Conservation (phyloP, 2,329 filamentous ascomycete genomes). For the Lasiodiplodia citricola region DNA sequence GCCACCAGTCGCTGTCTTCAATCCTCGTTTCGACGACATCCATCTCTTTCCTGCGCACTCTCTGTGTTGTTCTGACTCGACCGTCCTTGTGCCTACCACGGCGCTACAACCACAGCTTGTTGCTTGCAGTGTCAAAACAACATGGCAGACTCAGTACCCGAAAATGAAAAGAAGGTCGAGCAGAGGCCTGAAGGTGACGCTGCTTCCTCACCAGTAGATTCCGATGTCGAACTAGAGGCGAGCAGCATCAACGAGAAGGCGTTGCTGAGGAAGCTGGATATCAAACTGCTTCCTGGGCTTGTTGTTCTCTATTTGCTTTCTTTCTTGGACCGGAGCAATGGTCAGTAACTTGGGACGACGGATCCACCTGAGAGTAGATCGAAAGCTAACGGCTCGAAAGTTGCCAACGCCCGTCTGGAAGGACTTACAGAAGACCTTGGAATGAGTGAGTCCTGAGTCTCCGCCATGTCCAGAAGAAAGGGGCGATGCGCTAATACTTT, state of each 20-base stretch:
- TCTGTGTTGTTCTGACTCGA: background rate
- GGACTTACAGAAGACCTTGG: conserved; percentile 39
- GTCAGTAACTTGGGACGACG: conserved; percentile 28
- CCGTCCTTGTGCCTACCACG: background rate
- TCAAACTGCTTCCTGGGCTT: conserved; percentile 50
- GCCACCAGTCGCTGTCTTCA: too few relatives aligned
- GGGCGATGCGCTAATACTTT: conserved; percentile 30
- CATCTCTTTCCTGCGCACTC: too few relatives aligned
- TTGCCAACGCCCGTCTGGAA: conserved; percentile 54
- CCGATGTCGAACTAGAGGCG: conserved; percentile 26
- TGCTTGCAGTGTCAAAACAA: background rate
- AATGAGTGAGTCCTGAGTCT: conserved; percentile 34
- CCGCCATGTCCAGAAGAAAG: background rate
- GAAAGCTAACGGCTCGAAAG: conserved; percentile 26
- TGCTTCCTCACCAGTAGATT: background rate
- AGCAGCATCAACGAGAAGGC: conserved; percentile 59
- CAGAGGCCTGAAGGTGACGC: background rate
- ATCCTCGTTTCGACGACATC: background rate
- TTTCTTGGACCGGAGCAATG: conserved; percentile 46
- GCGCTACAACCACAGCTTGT: background rate
- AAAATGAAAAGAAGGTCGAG: conserved; percentile 13
- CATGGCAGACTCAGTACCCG: background rate
- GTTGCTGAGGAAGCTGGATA: conserved; percentile 62
- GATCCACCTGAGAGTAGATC: background rate
- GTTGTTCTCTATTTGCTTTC: conserved; percentile 48